Base-by-base conservation (phyloP, 352 stramenopile species). In the Blastocystis sp. region DNA sequence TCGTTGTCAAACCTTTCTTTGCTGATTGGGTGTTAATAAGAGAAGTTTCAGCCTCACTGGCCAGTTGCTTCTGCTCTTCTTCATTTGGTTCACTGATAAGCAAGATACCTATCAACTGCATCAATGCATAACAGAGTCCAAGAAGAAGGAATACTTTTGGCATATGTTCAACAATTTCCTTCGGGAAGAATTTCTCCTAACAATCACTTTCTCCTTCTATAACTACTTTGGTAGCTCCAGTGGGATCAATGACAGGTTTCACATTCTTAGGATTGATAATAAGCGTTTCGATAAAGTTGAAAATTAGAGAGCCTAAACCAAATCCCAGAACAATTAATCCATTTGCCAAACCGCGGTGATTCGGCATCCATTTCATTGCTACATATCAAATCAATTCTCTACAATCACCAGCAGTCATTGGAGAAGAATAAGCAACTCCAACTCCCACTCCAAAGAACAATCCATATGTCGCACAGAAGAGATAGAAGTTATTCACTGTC, bases 311-410 rank as follows among this genome's bases (percentile, higher is more conserved):
- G 11, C 78, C 78, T 5, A 76, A 78, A 27, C 78, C 78, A 56
- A 79, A 89, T 27, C 78, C 78, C 5, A 89, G 57, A 4, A 89
- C 40, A 78, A 89, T 89, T 6, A 89, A n/a, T 22, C 78, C 78
- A 30, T 79, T 89, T 48, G 48, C 66, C 17, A 89, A 53, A 76
- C 78, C 78, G 57, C 78, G 60, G 24, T 57, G 33, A 11, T 89
- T 89, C 2, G 78, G 78, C 19, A 79, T n/a, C 78, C 78, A 89
- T 24, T 89, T 89, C 60, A 89, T 89, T 37, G 60, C 78, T 87
- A 87, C 7, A 37, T 11, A n/a, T 37, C 27, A 87, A n/a, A 51
- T 17, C 19, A 75, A 37, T 57, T 24, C 13, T 37, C 22, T 0
- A 33, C 40, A 48, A 27, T 37, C 68, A 87, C 75, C 75, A n/a